Conservation (phyloP, 2,329 filamentous ascomycete genomes). For the Aaosphaeria arxii region DNA sequence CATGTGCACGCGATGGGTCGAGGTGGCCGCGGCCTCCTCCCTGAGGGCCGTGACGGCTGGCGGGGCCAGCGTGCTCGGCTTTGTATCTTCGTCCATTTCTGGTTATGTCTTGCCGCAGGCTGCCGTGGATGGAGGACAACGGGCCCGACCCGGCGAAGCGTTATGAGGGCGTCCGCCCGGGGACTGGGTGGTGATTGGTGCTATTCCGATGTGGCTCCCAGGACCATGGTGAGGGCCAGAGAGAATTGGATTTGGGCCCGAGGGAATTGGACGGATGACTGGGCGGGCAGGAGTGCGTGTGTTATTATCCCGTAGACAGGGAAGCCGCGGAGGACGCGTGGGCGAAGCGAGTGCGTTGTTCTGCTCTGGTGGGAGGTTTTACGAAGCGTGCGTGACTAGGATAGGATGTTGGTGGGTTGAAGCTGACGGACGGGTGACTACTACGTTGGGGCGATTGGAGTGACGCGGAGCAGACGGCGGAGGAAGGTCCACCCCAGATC, state of each 20-base stretch:
- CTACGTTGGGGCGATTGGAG: neutral
- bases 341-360: too few species aligned
- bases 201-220: conserved; percentile 27
- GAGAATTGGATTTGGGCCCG: conserved; percentile 3
- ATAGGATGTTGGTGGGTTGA: neutral
- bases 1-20: conserved; percentile 42
- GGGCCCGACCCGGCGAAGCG: conserved; percentile 8
- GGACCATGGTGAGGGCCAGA: conserved; percentile 28
- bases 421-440: conserved; percentile 7
- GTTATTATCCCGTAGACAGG: neutral
- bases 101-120: conserved; percentile 8
- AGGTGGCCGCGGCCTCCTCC: conserved; percentile 33
- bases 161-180: conserved; percentile 19
- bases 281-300: neutral
- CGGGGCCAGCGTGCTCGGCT: conserved; percentile 36
- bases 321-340: too few species aligned
- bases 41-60: conserved; percentile 44
- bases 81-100: conserved; percentile 28
- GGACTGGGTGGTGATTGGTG: conserved; percentile 23
- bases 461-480: conserved; percentile 1
- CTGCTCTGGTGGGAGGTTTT: too few species aligned
- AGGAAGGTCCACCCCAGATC: conserved; percentile 6
- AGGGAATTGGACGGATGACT: neutral
- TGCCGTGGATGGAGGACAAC: conserved; percentile 2
- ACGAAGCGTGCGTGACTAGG: too few species aligned